A percentile compares a stretch with the other conserved stretches of the same genome.
phyloP scores from a whole-genome alignment of 73 alveolate species.

The Blepharisma stoltei region DNA sequence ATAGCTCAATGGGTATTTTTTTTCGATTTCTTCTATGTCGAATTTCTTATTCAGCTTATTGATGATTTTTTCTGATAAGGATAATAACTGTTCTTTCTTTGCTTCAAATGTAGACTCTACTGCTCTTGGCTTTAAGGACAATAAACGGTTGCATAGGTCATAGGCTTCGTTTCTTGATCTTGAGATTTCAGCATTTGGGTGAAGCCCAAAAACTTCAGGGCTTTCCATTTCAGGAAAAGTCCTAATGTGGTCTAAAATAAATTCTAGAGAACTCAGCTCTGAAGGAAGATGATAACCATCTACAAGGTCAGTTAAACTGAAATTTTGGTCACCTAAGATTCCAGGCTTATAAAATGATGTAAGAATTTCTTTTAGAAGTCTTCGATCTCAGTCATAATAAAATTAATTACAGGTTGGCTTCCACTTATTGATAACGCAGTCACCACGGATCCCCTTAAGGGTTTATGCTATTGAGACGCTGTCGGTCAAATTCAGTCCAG shows the following conservation, averaged over 20 bases:
- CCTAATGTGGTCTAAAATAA: conserved; percentile 73
- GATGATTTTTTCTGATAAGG: conserved; percentile 75
- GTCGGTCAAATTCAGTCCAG: too few species aligned
- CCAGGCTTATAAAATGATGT: conserved; percentile 73
- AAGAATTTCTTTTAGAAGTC: conserved; percentile 81
- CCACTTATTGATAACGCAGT: too few species aligned
- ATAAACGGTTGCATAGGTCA: conserved; percentile 64
- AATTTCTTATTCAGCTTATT: conserved; percentile 71
- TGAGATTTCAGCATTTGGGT: conserved; percentile 89
- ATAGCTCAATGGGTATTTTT: conserved; percentile 82
- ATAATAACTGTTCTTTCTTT: conserved; percentile 63
- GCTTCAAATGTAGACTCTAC: conserved; percentile 61
- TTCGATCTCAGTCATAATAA: conserved; percentile 49
- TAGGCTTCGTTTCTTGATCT: conserved; percentile 84
- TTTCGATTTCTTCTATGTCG: conserved; percentile 72
- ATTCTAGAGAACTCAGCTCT: conserved; percentile 78
- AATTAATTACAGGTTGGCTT: too few species aligned
- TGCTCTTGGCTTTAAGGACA: conserved; percentile 68
- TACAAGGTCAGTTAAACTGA: conserved; percentile 58
- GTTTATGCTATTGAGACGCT: too few species aligned
- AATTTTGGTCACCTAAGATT: conserved; percentile 51
- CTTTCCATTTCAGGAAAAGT: conserved; percentile 82
- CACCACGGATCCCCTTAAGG: too few species aligned
- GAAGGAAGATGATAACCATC: conserved; percentile 78
- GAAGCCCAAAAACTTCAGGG: conserved; percentile 91